Conservation (phyloP, 208 protist species). For the Crithidia mellificae region DNA sequence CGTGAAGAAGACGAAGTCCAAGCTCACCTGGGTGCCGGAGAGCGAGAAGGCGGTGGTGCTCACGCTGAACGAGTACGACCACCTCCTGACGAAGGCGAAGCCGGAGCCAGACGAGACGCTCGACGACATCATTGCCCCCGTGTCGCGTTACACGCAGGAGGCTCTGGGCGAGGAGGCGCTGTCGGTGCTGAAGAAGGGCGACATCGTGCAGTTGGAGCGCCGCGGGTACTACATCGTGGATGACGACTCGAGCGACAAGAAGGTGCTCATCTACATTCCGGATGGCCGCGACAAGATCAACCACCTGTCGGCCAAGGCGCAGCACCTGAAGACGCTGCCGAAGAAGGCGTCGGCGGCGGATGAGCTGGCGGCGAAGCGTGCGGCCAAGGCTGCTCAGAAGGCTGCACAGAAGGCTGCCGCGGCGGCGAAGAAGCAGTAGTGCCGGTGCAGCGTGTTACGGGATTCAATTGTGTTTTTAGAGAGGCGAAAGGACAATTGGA, state of each 20-base stretch:
- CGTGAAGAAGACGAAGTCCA: constrained; percentile 98
- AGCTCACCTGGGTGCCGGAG: constrained; percentile 97
- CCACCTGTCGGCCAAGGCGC: constrained; percentile 90
- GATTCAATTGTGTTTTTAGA: too few relatives aligned
- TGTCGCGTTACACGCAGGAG: constrained; percentile 80
- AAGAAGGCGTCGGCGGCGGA: constrained; percentile 70
- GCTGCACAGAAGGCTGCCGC: constrained; percentile 70
- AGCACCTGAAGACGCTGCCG: constrained; percentile 80
- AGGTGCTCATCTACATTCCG: constrained; percentile 83
- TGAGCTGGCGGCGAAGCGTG: constrained; percentile 80
- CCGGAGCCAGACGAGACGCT: constrained; percentile 94
- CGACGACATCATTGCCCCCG: constrained; percentile 91
- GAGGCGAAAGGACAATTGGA: too few relatives aligned
- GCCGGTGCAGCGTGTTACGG: too few relatives aligned
- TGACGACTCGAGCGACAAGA: constrained; percentile 39
- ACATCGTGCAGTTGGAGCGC: constrained; percentile 97
- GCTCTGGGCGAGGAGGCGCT: constrained; percentile 91
- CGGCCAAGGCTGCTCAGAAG: constrained; percentile 89
- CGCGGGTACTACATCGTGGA: constrained; percentile 98
- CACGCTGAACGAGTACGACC: constrained; percentile 93
- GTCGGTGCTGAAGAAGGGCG: constrained; percentile 83
- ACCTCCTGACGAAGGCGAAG: constrained; percentile 97
- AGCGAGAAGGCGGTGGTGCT: constrained; percentile 72
- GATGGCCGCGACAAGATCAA: constrained; percentile 91
- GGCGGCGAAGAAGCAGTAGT: constrained; percentile 14